These are phyloP conservation scores for Arthrobotrys sinensis DNA, from an alignment of 2,329 filamentous ascomycete genomes.

Conservation along the genomic window DNA sequence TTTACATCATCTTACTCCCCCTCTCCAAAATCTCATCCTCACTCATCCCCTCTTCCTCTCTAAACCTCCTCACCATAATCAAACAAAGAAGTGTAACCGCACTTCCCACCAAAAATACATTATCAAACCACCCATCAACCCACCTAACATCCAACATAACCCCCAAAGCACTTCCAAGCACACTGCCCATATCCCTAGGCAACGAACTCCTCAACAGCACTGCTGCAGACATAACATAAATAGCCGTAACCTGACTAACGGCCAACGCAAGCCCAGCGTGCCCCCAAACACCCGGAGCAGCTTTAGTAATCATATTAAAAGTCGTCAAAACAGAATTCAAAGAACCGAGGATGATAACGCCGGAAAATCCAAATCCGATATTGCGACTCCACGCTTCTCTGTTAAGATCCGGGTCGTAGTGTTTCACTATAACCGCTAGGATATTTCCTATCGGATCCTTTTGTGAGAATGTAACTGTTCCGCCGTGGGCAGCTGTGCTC, in stretches of 20 bases:
- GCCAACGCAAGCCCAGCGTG: conserved; percentile 79
- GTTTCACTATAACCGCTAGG: conserved; percentile 82
- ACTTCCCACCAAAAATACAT: conserved; percentile 77
- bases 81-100: conserved; percentile 51
- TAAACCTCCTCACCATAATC: conserved; percentile 40
- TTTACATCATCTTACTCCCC: conserved; percentile 57
- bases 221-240: conserved; percentile 86
- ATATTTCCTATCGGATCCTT: conserved; percentile 87
- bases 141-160: conserved; percentile 81
- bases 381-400: conserved; percentile 86
- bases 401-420: conserved; percentile 87
- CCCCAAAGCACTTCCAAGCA: conserved; percentile 82
- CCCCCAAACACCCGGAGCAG: conserved; percentile 73
- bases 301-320: conserved; percentile 83
- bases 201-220: conserved; percentile 84
- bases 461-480: conserved; percentile 62
- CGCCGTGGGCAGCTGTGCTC: conserved; percentile 63
- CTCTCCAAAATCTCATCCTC: conserved; percentile 58
- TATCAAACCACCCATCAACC: conserved; percentile 88
- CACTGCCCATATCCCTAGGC: conserved; percentile 81
- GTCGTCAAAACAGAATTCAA: conserved; percentile 89
- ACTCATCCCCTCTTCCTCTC: conserved; percentile 35
- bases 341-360: conserved; percentile 84
- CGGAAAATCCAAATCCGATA: conserved; percentile 86
- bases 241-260: conserved; percentile 84